Conservation (phyloP, 768 basidiomycete genomes). For the Lactarius sanguifluus region DNA sequence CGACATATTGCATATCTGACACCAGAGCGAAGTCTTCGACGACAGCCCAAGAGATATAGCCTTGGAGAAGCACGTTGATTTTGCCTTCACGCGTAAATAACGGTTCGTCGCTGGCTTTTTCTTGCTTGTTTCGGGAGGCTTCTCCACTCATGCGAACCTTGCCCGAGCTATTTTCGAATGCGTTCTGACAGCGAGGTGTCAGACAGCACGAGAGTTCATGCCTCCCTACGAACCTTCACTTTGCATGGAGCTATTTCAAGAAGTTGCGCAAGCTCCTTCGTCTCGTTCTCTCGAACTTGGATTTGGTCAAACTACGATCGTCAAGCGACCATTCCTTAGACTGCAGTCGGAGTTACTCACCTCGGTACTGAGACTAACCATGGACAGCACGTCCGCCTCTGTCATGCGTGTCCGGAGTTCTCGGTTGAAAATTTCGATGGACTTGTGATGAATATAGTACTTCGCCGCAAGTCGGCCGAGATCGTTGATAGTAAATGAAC, state of each 20-base stretch:
- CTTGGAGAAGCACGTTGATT: slow-evolving; percentile 94
- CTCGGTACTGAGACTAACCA: slow-evolving; percentile 91
- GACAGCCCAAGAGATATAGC: slow-evolving; percentile 74
- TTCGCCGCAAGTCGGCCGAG: slow-evolving; percentile 95
- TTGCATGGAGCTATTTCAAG: slow-evolving; percentile 70
- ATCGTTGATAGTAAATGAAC: slow-evolving; percentile 75
- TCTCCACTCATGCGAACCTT: slow-evolving; percentile 23
- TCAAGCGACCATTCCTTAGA: slow-evolving; percentile 11
- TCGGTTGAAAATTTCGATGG: slow-evolving; percentile 84
- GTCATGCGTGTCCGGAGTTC: slow-evolving; percentile 80
- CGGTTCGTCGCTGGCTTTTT: background rate
- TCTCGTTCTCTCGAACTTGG: slow-evolving; percentile 87
- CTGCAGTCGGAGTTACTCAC: slow-evolving; percentile 41
- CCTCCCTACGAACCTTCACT: slow-evolving; percentile 52
- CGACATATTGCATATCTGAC: slow-evolving; percentile 91
- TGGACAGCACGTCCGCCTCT: slow-evolving; percentile 85
- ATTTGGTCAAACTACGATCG: slow-evolving; percentile 83
- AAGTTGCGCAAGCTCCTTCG: slow-evolving; percentile 74
- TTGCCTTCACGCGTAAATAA: slow-evolving; percentile 55
- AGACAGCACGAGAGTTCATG: slow-evolving; percentile 3
- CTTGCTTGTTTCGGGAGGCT: slow-evolving; percentile 13
- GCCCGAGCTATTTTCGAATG: slow-evolving; percentile 21
- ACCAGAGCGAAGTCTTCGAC: slow-evolving; percentile 95
- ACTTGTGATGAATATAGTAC: slow-evolving; percentile 87
- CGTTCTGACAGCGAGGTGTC: slow-evolving; percentile 9